These are phyloP conservation scores for Cercospora sp. DNA, from an alignment of 2,329 filamentous ascomycete species.

Conservation along the genomic window DNA sequence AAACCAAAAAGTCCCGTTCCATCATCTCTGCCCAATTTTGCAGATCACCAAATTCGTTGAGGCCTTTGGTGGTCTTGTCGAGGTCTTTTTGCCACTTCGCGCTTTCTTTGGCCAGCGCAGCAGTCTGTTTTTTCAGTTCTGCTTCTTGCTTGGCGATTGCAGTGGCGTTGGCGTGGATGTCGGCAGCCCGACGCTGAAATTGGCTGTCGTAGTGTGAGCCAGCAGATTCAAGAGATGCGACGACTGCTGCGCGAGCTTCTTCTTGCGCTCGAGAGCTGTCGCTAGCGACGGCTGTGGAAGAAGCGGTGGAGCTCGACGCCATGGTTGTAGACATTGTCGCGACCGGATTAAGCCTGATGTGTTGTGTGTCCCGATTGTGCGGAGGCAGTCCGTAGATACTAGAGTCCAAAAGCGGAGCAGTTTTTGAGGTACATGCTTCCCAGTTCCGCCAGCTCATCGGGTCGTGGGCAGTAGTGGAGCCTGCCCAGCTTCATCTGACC, in stretches of 20 bases:
- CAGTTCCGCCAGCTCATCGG: background rate
- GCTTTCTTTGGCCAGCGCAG: constrained; percentile 62
- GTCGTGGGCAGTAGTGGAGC: background rate
- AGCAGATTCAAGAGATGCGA: constrained; percentile 54
- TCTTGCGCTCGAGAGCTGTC: constrained; percentile 40
- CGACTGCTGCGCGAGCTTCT: constrained; percentile 55
- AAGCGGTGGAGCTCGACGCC: constrained; percentile 21
- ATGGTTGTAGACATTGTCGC: background rate
- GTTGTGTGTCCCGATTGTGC: background rate
- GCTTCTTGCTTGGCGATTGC: constrained; percentile 66
- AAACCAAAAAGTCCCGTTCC: constrained; percentile 46
- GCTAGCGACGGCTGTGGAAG: constrained; percentile 24
- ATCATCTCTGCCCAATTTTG: constrained; percentile 88
- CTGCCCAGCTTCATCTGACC: constrained; percentile 21
- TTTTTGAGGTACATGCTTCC: background rate
- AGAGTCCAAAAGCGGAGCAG: background rate
- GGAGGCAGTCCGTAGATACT: background rate
- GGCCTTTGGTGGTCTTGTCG: constrained; percentile 60
- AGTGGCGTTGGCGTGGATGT: constrained; percentile 68
- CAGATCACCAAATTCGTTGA: constrained; percentile 79
- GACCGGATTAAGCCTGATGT: background rate
- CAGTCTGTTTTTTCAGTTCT: constrained; percentile 46
- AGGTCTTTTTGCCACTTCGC: constrained; percentile 66
- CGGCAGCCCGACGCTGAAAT: constrained; percentile 66
- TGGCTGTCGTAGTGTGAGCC: constrained; percentile 70